Conservation (phyloP, 106 monocot genomes). For the Dioscorea zingiberensis region DNA sequence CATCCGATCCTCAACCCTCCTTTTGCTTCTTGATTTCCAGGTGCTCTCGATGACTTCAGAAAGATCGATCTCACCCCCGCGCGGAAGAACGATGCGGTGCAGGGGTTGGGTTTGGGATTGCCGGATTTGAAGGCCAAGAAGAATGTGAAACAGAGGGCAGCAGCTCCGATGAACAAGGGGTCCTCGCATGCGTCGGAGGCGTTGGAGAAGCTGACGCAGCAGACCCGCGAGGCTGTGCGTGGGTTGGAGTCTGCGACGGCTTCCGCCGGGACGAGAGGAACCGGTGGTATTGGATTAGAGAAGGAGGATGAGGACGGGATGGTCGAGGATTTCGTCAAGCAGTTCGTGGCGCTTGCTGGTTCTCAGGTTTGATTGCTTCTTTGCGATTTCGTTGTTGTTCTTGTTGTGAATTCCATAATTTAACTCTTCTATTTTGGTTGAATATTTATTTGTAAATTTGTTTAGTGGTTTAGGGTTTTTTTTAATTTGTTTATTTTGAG, state of each 20-base stretch:
- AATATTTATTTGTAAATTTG: not conserved
- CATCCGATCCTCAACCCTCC: not conserved
- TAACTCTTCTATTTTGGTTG: not conserved
- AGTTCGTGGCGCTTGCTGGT: slow-evolving; percentile 41
- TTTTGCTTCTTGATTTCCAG: slow-evolving; percentile 7
- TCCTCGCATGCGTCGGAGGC: slow-evolving; percentile 37
- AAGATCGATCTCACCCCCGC: slow-evolving; percentile 22
- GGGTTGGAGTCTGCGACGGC: slow-evolving; percentile 22
- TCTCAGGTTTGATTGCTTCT: slow-evolving; percentile 24
- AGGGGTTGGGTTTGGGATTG: slow-evolving; percentile 33
- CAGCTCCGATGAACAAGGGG: not conserved
- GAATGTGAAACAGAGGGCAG: slow-evolving; percentile 32
- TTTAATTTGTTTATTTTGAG: not conserved
- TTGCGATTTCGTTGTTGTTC: not conserved
- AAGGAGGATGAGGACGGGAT: slow-evolving; percentile 20
- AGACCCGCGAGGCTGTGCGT: slow-evolving; percentile 41
- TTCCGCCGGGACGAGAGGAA: slow-evolving; percentile 3
- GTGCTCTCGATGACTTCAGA: slow-evolving; percentile 50
- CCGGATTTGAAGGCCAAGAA: slow-evolving; percentile 24
- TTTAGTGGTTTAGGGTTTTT: not conserved
- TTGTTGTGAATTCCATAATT: not conserved
- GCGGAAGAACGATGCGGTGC: slow-evolving; percentile 12
- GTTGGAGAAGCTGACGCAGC: slow-evolving; percentile 36
- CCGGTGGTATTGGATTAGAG: slow-evolving; percentile 11
- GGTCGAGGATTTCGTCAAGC: slow-evolving; percentile 56